Conservation (phyloP, 495 filamentous ascomycete genomes). For the Bombardia bombarda region DNA sequence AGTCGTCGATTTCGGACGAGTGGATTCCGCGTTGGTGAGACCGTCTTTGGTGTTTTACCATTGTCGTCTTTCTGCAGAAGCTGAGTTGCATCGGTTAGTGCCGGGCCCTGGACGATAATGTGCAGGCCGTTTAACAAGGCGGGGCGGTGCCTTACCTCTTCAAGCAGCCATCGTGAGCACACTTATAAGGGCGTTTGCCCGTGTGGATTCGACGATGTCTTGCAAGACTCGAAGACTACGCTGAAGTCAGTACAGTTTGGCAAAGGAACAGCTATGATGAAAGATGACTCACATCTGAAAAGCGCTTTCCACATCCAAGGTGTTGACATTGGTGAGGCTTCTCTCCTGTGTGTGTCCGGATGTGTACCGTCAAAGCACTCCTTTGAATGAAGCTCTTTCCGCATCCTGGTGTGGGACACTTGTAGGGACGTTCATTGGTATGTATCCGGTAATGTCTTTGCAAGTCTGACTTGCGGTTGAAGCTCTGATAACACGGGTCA, state of each 20-base stretch:
- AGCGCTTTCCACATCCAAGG: conserved; percentile 72
- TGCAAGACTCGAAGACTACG: conserved; percentile 77
- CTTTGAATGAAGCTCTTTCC: conserved; percentile 87
- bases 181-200: conserved; percentile 78
- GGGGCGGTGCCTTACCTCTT: conserved; percentile 53
- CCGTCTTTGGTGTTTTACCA: conserved; percentile 73
- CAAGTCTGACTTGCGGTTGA: conserved; percentile 89
- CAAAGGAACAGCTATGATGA: neutral
- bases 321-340: conserved; percentile 82
- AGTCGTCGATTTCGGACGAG: conserved; percentile 45
- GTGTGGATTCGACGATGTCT: conserved; percentile 83
- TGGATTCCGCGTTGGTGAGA: conserved; percentile 58
- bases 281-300: conserved; percentile 63
- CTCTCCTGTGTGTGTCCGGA: conserved; percentile 80
- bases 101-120: conserved; percentile 9
- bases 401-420: conserved; percentile 60
- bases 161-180: conserved; percentile 66
- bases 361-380: conserved; percentile 80
- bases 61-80: conserved; percentile 82
- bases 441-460: conserved; percentile 85
- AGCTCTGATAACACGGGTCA: conserved; percentile 54
- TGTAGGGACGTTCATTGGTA: conserved; percentile 80
- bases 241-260: conserved; percentile 28
- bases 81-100: conserved; percentile 36
- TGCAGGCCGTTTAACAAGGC: neutral